Base-by-base conservation (phyloP, 768 basidiomycete genomes). In the Mycena leptocephala region DNA sequence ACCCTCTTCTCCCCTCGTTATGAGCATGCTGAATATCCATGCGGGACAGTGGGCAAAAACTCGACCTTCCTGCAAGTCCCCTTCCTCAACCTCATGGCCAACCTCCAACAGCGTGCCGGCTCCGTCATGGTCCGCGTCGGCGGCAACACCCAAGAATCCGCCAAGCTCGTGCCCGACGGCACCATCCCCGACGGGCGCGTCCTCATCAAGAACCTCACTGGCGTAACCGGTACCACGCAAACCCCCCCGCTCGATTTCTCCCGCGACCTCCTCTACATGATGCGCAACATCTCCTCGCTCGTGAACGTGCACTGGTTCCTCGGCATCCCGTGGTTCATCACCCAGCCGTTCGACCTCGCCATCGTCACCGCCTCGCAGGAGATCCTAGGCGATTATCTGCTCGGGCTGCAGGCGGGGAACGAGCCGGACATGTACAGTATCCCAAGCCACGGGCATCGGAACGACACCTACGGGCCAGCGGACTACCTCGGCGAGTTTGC, bases 371-470 rank as follows among this genome's bases (percentile, higher is more conserved):
- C 89, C 48, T 91, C 91, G 5, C 89, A 94, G 80, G 76, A 83
- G 22, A 92, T 95, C 73, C 86, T 96, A 1, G 95, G 95, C 2
- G 85, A 89, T 62, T 87, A 91, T 74, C 84, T 96, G 24, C 82
- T 93, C n/a, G 95, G 93, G 0, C 83, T 94, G 10, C 93, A 95
- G 81, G 90, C 92, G 1, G 94, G 92, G 3, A 95, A 96, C 81
- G 95, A 96, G 83, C 95, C 95, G 20, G 95, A 96, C 86, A 89
- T 95, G 76, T 96, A 93, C 77, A 84, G 87, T 13, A 73, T 80
- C 81, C 37, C 37, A 7, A 39, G 37, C 37, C 87, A 84, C 13
- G 83, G 68, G 10, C 37, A 83, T 48, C 26, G 41, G 69, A 0
- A 41, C 8, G n/a, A 24, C 43, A 37, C 74, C 3, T 82, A 75